phyloP scores from a whole-genome alignment of 768 basidiomycete species.

The Boletus subparvulus region DNA sequence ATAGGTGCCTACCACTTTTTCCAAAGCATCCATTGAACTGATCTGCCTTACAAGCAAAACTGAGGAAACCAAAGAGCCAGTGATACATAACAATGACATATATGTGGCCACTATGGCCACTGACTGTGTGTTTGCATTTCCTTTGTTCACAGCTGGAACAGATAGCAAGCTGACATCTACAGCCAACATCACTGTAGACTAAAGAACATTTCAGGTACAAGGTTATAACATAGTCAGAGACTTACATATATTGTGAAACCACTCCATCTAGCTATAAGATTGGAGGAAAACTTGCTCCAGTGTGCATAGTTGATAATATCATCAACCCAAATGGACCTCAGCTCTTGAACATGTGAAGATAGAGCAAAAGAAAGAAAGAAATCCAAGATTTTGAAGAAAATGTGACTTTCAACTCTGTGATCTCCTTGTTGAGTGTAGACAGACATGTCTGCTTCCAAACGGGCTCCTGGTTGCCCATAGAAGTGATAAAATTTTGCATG shows the following conservation, averaged over 20 bases:
- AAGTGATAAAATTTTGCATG: background rate
- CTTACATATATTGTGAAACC: background rate
- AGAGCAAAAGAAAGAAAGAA: background rate
- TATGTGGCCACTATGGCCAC: background rate
- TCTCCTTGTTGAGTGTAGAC: background rate
- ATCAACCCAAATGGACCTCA: background rate
- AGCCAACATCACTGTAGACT: constrained; percentile 4
- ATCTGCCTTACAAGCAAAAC: background rate
- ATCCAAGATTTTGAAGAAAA: background rate
- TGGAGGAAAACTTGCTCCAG: background rate
- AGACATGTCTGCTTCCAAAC: background rate
- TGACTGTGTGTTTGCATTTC: background rate
- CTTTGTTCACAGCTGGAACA: background rate
- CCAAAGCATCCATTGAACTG: background rate
- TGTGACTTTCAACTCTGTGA: background rate
- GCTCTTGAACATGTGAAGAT: background rate
- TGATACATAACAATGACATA: background rate
- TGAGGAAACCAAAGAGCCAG: background rate
- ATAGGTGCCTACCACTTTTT: background rate
- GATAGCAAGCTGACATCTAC: background rate
- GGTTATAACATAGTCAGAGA: background rate
- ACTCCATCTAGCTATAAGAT: background rate
- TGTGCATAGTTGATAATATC: background rate
- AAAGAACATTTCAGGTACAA: background rate
- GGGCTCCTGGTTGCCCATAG: constrained; percentile 2